Conservation (phyloP, 1,139 yeast species). For the Komagataea norvegica region DNA sequence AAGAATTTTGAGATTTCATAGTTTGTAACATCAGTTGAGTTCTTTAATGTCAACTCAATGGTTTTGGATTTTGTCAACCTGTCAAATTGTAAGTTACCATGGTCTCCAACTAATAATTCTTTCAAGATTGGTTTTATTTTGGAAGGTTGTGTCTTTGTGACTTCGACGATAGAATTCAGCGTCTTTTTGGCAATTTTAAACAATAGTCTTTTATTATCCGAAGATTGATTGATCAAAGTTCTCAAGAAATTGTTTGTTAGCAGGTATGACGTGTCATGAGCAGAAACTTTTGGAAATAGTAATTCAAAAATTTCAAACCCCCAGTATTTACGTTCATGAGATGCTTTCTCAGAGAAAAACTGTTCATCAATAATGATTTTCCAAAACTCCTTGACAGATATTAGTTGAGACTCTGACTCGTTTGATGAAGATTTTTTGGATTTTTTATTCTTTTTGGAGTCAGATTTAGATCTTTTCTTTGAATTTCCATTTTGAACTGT, state of each 20-base stretch:
- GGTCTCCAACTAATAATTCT: conserved; percentile 44
- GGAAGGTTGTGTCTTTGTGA: conserved; percentile 34
- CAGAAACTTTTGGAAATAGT: conserved; percentile 37
- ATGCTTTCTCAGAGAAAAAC: conserved; percentile 69
- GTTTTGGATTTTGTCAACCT: conserved; percentile 71
- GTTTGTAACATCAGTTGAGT: conserved; percentile 25
- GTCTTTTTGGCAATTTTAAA: conserved; percentile 60
- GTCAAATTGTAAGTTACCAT: conserved; percentile 73
- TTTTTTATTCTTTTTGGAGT: conserved; percentile 29
- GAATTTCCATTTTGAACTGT: conserved; percentile 22
- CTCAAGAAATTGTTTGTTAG: conserved; percentile 72
- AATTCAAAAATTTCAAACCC: conserved; percentile 72
- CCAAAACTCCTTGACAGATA: conserved; percentile 72
- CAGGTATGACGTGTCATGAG: conserved; percentile 36
- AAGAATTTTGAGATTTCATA: conserved; percentile 32
- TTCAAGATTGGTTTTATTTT: conserved; percentile 46
- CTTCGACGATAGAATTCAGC: conserved; percentile 40
- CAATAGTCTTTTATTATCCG: conserved; percentile 60
- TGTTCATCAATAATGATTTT: conserved; percentile 72
- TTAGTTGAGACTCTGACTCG: conserved; percentile 15
- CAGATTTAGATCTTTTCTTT: conserved; percentile 31
- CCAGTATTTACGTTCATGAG: conserved; percentile 82
- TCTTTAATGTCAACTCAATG: conserved; percentile 42
- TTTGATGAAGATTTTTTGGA: conserved; percentile 13
- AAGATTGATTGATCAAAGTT: conserved; percentile 71